Evolutionary conservation across 192 early-diverging fungal species (phyloP), one percentile per base, ranked within the genome.

Genomic region (Coemansia sp.): DNA sequence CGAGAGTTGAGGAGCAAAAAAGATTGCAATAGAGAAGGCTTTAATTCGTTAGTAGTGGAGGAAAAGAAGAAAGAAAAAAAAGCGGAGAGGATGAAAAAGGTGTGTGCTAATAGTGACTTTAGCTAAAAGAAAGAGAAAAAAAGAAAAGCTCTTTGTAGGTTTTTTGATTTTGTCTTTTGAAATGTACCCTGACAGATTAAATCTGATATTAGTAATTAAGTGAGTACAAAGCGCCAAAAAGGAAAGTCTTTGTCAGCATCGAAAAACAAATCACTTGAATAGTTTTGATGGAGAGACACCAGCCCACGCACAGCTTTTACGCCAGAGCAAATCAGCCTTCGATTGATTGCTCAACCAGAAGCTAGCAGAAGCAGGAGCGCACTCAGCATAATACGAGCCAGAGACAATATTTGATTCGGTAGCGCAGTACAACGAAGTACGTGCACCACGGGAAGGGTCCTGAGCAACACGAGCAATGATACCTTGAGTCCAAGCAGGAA

Each of bases 361-460:
- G 72, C 68, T 71, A 6, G 64, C 49, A 14, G 44, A 50, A 21
- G 71, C 72, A 48, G 14, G 51, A 1, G 66, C 67, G 58, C 77
- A 80, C 41, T 71, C 78, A 4, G 72, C 78, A 23, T 57, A 81
- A 65, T 81, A 81, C 10, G 55, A 60, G 64, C 78, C 78, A n/a
- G 73, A 72, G 22, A 28, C 22, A 7, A 81, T 26, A 5, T 41
- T 23, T 1, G 41, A 32, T 54, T 81, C 73, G 4, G 78, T 81
- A 0, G 78, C 78, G 47, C 72, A 81, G 65, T 51, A 81, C 22
- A 81, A 62, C 54, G 69, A 73, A 28, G 73, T 81, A 34, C 78
- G 73, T 0, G 73, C 78, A 47, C 65, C 78, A n/a, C 63, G 60
- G 7, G 28, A n/a, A 1, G 72, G 73, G 52, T 68, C 67, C 62